phyloP scores from a whole-genome alignment of 257 asterid genomes.

The Anisodus tanguticus region DNA sequence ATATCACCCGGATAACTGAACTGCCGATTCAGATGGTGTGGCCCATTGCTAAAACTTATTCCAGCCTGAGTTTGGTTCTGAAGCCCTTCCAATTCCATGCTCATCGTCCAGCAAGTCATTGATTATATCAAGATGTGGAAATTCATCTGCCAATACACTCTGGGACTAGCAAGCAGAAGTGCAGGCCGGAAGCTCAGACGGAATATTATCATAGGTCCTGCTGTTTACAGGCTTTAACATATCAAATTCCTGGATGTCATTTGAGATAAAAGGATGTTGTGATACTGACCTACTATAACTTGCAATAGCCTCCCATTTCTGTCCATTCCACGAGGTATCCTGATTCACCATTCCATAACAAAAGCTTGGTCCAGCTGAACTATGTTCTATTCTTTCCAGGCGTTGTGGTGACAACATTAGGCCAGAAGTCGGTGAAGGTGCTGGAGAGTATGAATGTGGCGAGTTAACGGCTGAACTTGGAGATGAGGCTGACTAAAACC shows the following conservation, averaged over 20 bases:
- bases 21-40: slow-evolving; percentile 16
- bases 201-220: slow-evolving; percentile 56
- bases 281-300: slow-evolving; percentile 47
- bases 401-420: slow-evolving; percentile 48
- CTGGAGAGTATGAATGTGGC: slow-evolving; percentile 50
- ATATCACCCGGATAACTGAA: slow-evolving; percentile 4
- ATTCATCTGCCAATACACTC: slow-evolving; percentile 22
- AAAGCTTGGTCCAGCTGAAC: slow-evolving; percentile 46
- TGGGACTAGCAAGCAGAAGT: background rate
- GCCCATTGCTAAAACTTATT: background rate
- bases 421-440: slow-evolving; percentile 47
- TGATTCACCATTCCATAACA: slow-evolving; percentile 62
- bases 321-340: slow-evolving; percentile 53
- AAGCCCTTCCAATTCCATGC: slow-evolving; percentile 15
- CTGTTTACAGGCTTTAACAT: slow-evolving; percentile 42
- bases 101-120: background rate
- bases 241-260: slow-evolving; percentile 51
- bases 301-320: slow-evolving; percentile 59
- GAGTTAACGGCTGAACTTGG: slow-evolving; percentile 48
- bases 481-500: slow-evolving; percentile 57
- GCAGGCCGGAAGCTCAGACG: slow-evolving; percentile 37
- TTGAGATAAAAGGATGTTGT: slow-evolving; percentile 35
- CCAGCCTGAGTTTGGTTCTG: background rate
- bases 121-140: slow-evolving; percentile 26
- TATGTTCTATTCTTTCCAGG: slow-evolving; percentile 58